Conservation (phyloP, 176 grass and related monocot genomes). For the Phoenix roebelenii region DNA sequence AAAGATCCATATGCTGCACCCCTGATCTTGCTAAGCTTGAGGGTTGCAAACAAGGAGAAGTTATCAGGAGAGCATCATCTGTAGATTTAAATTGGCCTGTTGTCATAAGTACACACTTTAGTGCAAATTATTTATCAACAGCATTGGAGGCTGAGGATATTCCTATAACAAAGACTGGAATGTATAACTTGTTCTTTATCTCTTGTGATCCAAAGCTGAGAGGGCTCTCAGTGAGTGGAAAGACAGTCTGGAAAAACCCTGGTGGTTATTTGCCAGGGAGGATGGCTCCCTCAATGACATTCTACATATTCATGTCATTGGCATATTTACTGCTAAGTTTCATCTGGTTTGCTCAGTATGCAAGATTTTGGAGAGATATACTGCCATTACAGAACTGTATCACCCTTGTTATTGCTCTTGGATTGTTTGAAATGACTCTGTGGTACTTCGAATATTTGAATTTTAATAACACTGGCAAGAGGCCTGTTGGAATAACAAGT, state of each 20-base stretch:
- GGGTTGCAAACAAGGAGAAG: constrained; percentile 90
- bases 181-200: constrained; percentile 99
- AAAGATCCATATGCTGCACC: constrained; percentile 96
- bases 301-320: constrained; percentile 89
- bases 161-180: constrained; percentile 78
- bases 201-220: constrained; percentile 95
- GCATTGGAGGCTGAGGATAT: constrained; percentile 44
- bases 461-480: constrained; percentile 77
- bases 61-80: constrained; percentile 73
- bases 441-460: constrained; percentile 99
- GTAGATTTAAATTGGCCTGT: constrained; percentile 70
- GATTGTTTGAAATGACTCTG: constrained; percentile 91
- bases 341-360: constrained; percentile 82
- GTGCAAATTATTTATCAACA: constrained; percentile 39
- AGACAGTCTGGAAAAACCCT: constrained; percentile 96
- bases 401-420: constrained; percentile 83
- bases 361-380: constrained; percentile 95
- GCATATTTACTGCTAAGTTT: constrained; percentile 59
- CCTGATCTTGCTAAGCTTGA: constrained; percentile 93
- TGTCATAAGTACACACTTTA: constrained; percentile 72
- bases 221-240: constrained; percentile 92
- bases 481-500: constrained; percentile 88
- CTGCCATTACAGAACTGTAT: constrained; percentile 96
- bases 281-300: constrained; percentile 88
- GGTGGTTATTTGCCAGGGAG: constrained; percentile 78